These are phyloP conservation scores for Metschnikowia dekortorum DNA, from an alignment of 805 yeast species.

Conservation along the genomic window DNA sequence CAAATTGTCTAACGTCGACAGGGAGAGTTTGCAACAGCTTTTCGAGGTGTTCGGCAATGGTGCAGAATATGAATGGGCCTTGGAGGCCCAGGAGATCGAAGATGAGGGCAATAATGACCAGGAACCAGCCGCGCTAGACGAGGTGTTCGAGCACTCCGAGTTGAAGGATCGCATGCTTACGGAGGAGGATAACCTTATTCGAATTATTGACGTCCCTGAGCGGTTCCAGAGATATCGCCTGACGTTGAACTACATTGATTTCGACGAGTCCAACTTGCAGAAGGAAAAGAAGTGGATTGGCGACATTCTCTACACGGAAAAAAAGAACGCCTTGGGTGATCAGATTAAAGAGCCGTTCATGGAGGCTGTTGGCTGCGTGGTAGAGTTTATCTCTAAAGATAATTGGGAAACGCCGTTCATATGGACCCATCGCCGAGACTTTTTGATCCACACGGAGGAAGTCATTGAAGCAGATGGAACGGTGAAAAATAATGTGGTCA, in stretches of 20 bases:
- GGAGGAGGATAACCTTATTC: slow-evolving; percentile 82
- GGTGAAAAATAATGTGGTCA: slow-evolving; percentile 37
- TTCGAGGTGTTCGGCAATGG: slow-evolving; percentile 97
- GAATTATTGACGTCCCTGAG: slow-evolving; percentile 85
- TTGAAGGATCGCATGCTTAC: slow-evolving; percentile 87
- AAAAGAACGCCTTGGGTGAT: slow-evolving; percentile 40
- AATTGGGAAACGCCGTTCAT: slow-evolving; percentile 90
- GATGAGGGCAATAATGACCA: slow-evolving; percentile 52
- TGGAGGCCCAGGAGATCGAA: slow-evolving; percentile 77
- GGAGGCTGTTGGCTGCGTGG: slow-evolving; percentile 66
- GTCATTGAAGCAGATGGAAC: slow-evolving; percentile 35
- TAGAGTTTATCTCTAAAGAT: slow-evolving; percentile 69
- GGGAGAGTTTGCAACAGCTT: slow-evolving; percentile 88
- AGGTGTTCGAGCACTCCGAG: slow-evolving; percentile 93
- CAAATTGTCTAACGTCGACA: slow-evolving; percentile 63
- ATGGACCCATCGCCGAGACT: slow-evolving; percentile 93
- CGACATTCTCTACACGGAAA: slow-evolving; percentile 56
- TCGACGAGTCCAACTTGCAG: slow-evolving; percentile 63
- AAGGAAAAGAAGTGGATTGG: slow-evolving; percentile 80
- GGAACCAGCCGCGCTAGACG: slow-evolving; percentile 63
- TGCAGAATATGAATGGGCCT: slow-evolving; percentile 96
- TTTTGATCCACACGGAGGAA: slow-evolving; percentile 57
- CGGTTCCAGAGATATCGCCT: slow-evolving; percentile 77
- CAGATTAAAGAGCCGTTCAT: slow-evolving; percentile 49
- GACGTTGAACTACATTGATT: slow-evolving; percentile 61